Evolutionary conservation across 108 stramenopile species (phyloP).

Genomic region (Skeletonema grethae): DNA sequence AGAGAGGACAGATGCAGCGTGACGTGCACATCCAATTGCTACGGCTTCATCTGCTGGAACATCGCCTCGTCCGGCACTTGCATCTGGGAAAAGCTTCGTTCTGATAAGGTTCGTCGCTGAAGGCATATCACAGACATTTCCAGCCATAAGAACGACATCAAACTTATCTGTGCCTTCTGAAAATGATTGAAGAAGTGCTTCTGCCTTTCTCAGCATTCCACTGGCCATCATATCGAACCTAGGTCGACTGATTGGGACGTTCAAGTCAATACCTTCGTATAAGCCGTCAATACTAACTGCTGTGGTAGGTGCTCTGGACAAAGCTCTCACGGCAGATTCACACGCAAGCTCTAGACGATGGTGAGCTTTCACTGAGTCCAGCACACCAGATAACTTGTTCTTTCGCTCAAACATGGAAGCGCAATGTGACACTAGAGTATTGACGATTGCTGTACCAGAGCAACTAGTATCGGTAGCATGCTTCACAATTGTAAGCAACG

Average conservation of each 20-base stretch:
- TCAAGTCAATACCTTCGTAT: constrained; percentile 82
- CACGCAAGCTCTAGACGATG: constrained; percentile 66
- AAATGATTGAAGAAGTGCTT: constrained; percentile 41
- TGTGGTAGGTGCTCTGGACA: constrained; percentile 59
- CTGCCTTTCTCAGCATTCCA: constrained; percentile 55
- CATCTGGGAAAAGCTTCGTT: constrained; percentile 58
- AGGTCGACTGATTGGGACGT: constrained; percentile 67
- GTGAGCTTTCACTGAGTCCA: constrained; percentile 65
- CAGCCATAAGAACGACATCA: constrained; percentile 67
- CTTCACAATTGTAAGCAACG: constrained; percentile 29
- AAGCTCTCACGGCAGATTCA: constrained; percentile 64
- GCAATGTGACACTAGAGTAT: constrained; percentile 54
- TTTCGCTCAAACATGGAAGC: constrained; percentile 79
- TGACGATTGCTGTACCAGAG: constrained; percentile 41
- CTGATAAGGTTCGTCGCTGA: constrained; percentile 47
- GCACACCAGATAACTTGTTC: constrained; percentile 59
- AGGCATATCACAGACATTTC: constrained; percentile 62
- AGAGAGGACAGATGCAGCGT: constrained; percentile 59
- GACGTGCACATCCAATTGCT: constrained; percentile 75
- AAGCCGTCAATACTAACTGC: constrained; percentile 70
- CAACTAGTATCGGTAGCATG: constrained; percentile 38
- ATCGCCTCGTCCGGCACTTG: constrained; percentile 44
- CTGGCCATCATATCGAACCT: constrained; percentile 75
- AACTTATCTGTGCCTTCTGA: constrained; percentile 25
- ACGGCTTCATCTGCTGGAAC: constrained; percentile 74